Conservation (phyloP, 495 filamentous ascomycete species). For the Coniosporium apollinis region DNA sequence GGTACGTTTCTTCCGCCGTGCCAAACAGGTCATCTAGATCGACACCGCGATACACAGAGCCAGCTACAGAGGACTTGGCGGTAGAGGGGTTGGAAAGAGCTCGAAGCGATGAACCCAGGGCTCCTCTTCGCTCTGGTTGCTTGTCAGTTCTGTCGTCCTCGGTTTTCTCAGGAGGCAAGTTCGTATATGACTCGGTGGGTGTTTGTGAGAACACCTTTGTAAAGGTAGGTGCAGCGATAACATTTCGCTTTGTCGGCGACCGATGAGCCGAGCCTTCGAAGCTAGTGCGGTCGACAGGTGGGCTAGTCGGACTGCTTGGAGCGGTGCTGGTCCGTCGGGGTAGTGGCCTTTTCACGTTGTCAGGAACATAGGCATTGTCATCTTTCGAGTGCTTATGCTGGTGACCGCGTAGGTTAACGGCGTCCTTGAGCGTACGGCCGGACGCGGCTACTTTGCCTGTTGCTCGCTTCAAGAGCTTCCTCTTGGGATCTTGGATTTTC, state of each 20-base stretch:
- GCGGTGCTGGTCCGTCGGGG: background rate
- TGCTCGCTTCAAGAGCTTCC: constrained; percentile 60
- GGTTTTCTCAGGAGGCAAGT: constrained; percentile 2
- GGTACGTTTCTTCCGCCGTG: constrained; percentile 13
- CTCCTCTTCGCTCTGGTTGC: background rate
- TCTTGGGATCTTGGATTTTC: constrained; percentile 47
- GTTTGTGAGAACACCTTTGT: constrained; percentile 10
- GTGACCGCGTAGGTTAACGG: constrained; percentile 45
- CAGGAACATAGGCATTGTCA: background rate
- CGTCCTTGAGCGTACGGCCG: constrained; percentile 72
- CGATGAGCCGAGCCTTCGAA: too few species aligned
- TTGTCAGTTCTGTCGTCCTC: constrained; percentile 2
- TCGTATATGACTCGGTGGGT: constrained; percentile 8
- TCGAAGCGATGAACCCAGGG: background rate
- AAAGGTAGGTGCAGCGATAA: constrained; percentile 9
- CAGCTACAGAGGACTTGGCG: constrained; percentile 16
- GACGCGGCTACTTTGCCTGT: too few species aligned
- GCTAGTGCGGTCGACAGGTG: too few species aligned
- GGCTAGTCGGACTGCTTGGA: constrained; percentile 1
- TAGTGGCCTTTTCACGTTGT: background rate
- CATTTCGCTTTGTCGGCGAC: too few species aligned
- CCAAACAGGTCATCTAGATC: constrained; percentile 15
- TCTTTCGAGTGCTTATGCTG: constrained; percentile 41
- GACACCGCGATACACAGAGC: constrained; percentile 18
- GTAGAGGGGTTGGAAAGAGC: constrained; percentile 9